These are phyloP conservation scores for Gracilaria gracilis DNA, from an alignment of 23 red algal genomes.

Conservation along the genomic window DNA sequence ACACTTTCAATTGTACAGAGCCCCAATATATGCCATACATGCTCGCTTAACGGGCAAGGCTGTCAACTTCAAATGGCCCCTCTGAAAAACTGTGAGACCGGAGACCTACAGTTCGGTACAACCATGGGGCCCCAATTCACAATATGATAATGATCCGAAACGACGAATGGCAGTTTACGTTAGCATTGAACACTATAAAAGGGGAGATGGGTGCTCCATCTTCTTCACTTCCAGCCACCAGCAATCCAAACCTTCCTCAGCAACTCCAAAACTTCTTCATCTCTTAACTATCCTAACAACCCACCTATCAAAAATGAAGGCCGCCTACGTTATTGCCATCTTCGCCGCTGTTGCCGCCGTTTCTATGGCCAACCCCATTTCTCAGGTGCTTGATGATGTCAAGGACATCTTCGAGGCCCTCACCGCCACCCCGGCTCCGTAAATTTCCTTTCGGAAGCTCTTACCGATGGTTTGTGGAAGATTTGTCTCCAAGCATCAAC, in stretches of 20 bases:
- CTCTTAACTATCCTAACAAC: background rate
- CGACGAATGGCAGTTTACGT: background rate
- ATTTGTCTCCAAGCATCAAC: background rate
- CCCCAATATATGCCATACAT: too few species aligned
- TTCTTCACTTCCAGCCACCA: conserved; percentile 5
- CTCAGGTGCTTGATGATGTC: background rate
- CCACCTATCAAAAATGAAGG: background rate
- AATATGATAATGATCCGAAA: background rate
- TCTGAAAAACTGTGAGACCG: too few species aligned
- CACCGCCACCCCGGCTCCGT: background rate
- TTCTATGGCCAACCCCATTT: background rate
- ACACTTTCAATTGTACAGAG: too few species aligned
- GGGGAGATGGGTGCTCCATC: background rate
- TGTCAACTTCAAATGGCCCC: too few species aligned
- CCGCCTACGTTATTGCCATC: conserved; percentile 29
- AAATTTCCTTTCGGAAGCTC: background rate
- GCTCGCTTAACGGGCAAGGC: too few species aligned
- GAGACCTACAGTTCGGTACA: too few species aligned
- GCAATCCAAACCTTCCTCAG: conserved; percentile 13
- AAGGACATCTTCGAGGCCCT: background rate
- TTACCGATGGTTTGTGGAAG: background rate
- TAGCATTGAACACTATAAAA: background rate
- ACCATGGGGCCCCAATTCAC: background rate
- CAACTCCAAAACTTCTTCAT: background rate
- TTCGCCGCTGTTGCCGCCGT: conserved; percentile 20